Conservation (phyloP, 2,329 filamentous ascomycete genomes). For the Sporothrix schenckii region DNA sequence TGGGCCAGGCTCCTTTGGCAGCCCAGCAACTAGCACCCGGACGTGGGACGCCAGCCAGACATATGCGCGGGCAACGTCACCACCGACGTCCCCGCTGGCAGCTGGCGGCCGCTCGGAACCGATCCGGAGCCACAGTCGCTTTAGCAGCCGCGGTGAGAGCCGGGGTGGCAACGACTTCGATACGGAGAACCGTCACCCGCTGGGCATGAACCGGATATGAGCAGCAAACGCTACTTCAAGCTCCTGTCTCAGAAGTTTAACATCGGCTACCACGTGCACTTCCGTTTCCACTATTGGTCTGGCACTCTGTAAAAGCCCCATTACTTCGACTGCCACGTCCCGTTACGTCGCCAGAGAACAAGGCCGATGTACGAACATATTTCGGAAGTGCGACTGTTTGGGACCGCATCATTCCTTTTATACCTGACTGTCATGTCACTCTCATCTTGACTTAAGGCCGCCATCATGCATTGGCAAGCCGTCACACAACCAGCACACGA, state of each 20-base stretch:
- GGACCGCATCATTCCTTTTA: no score
- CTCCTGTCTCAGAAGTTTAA: not conserved
- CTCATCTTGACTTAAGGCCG: not conserved
- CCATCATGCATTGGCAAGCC: not conserved
- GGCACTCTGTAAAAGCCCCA: no score
- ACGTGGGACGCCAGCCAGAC: constrained; percentile 51
- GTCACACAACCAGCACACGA: not conserved
- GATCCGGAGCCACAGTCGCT: constrained; percentile 33
- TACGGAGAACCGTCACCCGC: constrained; percentile 55
- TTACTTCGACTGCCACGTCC: no score
- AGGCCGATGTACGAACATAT: no score
- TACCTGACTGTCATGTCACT: not conserved
- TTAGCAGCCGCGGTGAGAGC: constrained; percentile 28
- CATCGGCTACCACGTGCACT: not conserved
- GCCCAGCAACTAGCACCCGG: constrained; percentile 32
- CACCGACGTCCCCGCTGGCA: constrained; percentile 16
- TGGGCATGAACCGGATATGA: constrained; percentile 60
- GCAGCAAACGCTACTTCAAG: not conserved
- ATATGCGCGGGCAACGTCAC: constrained; percentile 41
- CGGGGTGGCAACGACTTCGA: constrained; percentile 32
- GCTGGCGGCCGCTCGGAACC: constrained; percentile 20
- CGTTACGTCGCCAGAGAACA: no score
- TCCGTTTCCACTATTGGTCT: not conserved
- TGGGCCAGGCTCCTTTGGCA: constrained; percentile 11
- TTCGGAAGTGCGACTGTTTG: no score